Evolutionary conservation across 768 basidiomycete species (phyloP), one percentile per base, ranked within the genome.

Genomic region (Pleurotus cornucopiae): DNA sequence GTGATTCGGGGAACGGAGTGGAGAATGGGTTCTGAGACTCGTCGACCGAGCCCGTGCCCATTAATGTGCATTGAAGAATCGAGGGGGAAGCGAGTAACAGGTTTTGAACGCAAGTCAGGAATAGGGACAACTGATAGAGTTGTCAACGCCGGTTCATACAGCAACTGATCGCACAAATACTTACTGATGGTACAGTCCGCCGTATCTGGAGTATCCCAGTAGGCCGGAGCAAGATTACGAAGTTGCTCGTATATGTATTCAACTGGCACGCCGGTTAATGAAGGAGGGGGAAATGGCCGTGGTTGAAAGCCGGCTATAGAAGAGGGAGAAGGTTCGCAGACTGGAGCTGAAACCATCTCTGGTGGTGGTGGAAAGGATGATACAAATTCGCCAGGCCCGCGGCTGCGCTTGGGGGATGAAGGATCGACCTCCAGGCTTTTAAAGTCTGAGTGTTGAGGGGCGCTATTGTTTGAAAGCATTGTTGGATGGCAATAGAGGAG

Each of bases 101-200:
- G 60, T 60, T 54, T 68, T 48, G 67, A 69, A 62, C 67, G 68
- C 16, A 69, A 66, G 61, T 78, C 73, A 30, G 78, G 79, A 54
- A 81, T 69, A 41, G 81, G 80, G 58, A 83, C 70, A 65, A 84
- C 83, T 82, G 48, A 21, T 51, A 44, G 61, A 49, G 13, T 9
- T 18, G 38, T 52, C 51, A 52, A 39, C 14, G 9, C 57, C 56
- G 45, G 23, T 34, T 11, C 30, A 34, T 34, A 11, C 9, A 11
- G 30, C 30, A 34, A 11, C 11, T 34, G 30, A 34, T 34, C 30
- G 30, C 30, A 34, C 9, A 37, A 16, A 4, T 18, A 26, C 80
- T 34, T 63, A 90, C 90, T 78, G 56, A 91, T 77, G 13, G 89
- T 89, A 69, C 89, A 92, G 69, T 92, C 87, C 6, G 89, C 81